Percentiles rank a stretch among this genome's conserved stretches.
phyloP scores from a whole-genome alignment of 1,139 yeast genomes.

The Diutina siamensis region DNA sequence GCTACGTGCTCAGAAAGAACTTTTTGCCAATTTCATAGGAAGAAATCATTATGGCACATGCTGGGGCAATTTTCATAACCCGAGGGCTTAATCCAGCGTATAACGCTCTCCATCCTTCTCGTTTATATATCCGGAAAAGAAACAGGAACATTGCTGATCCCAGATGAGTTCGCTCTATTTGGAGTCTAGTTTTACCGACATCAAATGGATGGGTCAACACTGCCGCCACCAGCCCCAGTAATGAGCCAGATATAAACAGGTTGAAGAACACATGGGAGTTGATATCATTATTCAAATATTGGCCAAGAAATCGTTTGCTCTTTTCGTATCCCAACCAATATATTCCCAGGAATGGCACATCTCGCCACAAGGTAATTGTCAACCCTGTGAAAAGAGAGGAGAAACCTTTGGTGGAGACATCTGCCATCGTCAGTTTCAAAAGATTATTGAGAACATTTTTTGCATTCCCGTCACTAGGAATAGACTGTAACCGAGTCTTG shows the following conservation, averaged over 20 bases:
- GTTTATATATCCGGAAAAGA: slow-evolving; percentile 46
- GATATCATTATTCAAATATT: slow-evolving; percentile 16
- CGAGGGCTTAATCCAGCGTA: slow-evolving; percentile 83
- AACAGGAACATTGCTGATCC: slow-evolving; percentile 43
- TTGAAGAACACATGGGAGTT: slow-evolving; percentile 52
- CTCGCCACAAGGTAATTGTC: slow-evolving; percentile 86
- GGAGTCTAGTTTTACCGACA: slow-evolving; percentile 91
- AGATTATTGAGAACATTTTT: slow-evolving; percentile 31
- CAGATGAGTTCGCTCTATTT: slow-evolving; percentile 30
- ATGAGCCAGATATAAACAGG: slow-evolving; percentile 74
- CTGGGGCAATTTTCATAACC: slow-evolving; percentile 84
- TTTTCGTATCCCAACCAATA: slow-evolving; percentile 84
- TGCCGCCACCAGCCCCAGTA: slow-evolving; percentile 82
- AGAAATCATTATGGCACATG: slow-evolving; percentile 97
- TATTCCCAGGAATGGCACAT: slow-evolving; percentile 91
- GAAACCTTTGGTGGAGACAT: slow-evolving; percentile 48
- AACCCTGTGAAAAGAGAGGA: slow-evolving; percentile 72
- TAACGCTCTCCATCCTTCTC: slow-evolving; percentile 69
- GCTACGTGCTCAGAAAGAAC: slow-evolving; percentile 24
- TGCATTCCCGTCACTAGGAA: slow-evolving; percentile 32
- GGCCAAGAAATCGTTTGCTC: slow-evolving; percentile 19
- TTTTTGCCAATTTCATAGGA: slow-evolving; percentile 85
- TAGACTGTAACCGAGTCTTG: slow-evolving; percentile 82
- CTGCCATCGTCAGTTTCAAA: slow-evolving; percentile 42
- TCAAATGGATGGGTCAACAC: slow-evolving; percentile 87